Percentiles rank a stretch among this genome's conserved stretches.
These are phyloP conservation scores for Neostapfia colusana DNA, from an alignment of 176 grass and related monocot genomes.

Conservation along the genomic window DNA sequence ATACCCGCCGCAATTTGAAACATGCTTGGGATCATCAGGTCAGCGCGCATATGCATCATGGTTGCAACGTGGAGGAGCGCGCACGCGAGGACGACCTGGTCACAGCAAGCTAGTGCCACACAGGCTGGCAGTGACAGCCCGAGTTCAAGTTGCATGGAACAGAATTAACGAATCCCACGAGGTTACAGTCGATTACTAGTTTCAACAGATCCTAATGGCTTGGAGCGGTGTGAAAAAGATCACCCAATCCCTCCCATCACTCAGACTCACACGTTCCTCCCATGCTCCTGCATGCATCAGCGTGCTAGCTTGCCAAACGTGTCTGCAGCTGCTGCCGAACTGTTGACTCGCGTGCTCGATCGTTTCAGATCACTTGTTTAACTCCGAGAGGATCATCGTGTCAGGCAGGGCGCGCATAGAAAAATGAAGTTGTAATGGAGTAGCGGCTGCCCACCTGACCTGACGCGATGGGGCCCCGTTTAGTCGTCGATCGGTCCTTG, in stretches of 20 bases:
- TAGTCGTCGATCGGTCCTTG: neutral
- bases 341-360: neutral
- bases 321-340: neutral
- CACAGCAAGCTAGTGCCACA: neutral
- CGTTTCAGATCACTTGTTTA: neutral
- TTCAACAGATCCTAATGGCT: neutral
- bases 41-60: conserved; percentile 12
- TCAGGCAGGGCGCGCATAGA: neutral
- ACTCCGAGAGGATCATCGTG: neutral
- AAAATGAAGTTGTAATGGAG: neutral
- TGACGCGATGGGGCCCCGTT: neutral
- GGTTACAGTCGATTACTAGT: conserved; percentile 2
- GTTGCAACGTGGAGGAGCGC: conserved; percentile 13
- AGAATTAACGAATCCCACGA: neutral
- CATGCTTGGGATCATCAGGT: conserved; percentile 6
- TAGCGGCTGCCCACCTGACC: neutral
- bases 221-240: conserved; percentile 5
- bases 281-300: neutral
- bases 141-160: neutral
- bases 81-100: conserved; percentile 21
- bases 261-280: neutral
- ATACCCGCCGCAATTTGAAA: neutral
- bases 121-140: neutral
- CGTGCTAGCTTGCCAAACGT: neutral
- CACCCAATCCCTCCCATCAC: neutral